Evolutionary conservation across 805 yeast genomes (phyloP).

Genomic region (Deakozyma indianensis): DNA sequence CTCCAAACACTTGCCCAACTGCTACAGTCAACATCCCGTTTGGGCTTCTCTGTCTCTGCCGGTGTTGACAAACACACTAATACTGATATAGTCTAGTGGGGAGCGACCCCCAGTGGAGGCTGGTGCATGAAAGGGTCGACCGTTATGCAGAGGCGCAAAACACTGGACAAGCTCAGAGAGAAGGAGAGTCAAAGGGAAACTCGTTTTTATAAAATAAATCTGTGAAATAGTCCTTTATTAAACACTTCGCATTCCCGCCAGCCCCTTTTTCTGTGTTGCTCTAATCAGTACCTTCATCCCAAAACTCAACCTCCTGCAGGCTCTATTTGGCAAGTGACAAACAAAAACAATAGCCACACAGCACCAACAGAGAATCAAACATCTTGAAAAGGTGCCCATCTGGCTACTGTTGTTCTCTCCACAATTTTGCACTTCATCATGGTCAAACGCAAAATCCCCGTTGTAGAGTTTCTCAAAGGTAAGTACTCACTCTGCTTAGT

Average conservation of each 20-base stretch:
- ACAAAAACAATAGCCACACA: neutral
- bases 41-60: too few relatives aligned
- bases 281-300: neutral
- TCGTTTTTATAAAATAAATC: too few relatives aligned
- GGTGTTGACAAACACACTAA: too few relatives aligned
- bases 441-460: conserved; percentile 12
- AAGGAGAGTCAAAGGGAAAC: too few relatives aligned
- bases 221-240: too few relatives aligned
- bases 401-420: neutral
- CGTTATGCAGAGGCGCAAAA: too few relatives aligned
- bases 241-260: neutral
- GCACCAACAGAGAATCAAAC: neutral
- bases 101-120: too few relatives aligned
- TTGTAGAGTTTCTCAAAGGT: conserved; percentile 24
- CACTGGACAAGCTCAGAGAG: too few relatives aligned
- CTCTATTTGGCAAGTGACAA: neutral
- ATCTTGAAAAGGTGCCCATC: neutral
- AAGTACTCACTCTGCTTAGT: conserved; percentile 3
- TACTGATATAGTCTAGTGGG: too few relatives aligned
- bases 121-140: too few relatives aligned
- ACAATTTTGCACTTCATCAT: neutral
- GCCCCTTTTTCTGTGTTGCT: neutral
- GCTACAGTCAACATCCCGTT: too few relatives aligned
- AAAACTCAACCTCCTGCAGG: neutral
- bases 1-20: too few relatives aligned